Evolutionary conservation across 441 rosid species (phyloP).

Genomic region (Biscutella laevigata): DNA sequence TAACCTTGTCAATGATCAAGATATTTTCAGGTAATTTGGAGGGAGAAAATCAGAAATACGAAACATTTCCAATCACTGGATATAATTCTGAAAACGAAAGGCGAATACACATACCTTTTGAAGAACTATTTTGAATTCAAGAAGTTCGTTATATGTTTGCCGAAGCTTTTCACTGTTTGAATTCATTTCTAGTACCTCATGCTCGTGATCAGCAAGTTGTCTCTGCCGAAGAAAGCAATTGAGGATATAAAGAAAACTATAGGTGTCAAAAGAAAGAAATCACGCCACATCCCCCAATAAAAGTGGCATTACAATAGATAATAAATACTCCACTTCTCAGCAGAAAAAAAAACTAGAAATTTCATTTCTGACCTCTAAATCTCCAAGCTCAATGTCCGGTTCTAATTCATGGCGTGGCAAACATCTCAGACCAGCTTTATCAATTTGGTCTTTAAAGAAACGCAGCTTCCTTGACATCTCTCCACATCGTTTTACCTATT

Average conservation of each 20-base stretch:
- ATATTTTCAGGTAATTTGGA: neutral
- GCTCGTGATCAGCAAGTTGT: conserved; percentile 90
- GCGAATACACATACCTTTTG: conserved; percentile 53
- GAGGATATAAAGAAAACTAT: conserved; percentile 13
- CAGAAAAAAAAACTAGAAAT: conserved; percentile 1
- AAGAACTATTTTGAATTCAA: conserved; percentile 91
- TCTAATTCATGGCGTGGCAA: conserved; percentile 51
- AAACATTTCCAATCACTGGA: conserved; percentile 2
- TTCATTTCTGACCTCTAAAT: conserved; percentile 63
- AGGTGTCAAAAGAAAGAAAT: conserved; percentile 6
- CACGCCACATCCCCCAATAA: neutral
- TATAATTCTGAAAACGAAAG: conserved; percentile 11
- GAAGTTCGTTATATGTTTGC: conserved; percentile 79
- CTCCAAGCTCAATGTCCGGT: conserved; percentile 80
- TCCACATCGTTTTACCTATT: conserved; percentile 90
- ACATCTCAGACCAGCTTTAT: conserved; percentile 71
- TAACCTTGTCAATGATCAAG: neutral
- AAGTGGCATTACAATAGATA: conserved; percentile 3
- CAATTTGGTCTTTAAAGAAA: conserved; percentile 85
- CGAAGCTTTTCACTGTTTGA: conserved; percentile 90
- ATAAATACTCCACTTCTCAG: conserved; percentile 14
- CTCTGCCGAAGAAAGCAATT: conserved; percentile 39
- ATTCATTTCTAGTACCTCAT: conserved; percentile 87
- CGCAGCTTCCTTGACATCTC: conserved; percentile 97
- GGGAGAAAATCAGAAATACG: neutral